Conservation (phyloP, 331 rosid genomes). For the Malus hybrid region DNA sequence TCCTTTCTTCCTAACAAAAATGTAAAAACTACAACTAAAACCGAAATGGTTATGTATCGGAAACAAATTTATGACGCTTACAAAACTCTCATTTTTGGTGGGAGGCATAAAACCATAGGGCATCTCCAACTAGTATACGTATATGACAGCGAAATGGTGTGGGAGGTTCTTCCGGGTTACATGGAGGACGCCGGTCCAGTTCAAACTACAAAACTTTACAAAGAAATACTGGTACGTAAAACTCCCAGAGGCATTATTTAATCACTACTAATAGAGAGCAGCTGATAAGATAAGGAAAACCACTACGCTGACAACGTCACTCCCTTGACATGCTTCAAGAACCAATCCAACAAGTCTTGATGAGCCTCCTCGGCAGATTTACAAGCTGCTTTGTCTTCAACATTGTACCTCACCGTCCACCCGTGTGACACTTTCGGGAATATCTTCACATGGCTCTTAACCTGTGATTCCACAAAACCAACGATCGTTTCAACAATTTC, state of each 20-base stretch:
- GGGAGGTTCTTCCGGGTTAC: not conserved
- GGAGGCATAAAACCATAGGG: not conserved
- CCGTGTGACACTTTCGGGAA: slow-evolving; percentile 55
- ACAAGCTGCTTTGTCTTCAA: slow-evolving; percentile 45
- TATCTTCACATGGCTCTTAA: slow-evolving; percentile 47
- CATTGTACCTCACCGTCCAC: slow-evolving; percentile 68
- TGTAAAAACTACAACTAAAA: too few species aligned
- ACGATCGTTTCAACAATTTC: not conserved
- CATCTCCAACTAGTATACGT: not conserved
- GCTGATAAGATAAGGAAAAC: not conserved
- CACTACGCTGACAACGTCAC: not conserved
- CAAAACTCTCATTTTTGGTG: too few species aligned
- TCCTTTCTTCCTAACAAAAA: not conserved
- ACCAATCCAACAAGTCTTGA: slow-evolving; percentile 49
- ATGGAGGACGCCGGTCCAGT: not conserved
- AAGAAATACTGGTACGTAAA: not conserved
- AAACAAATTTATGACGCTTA: too few species aligned
- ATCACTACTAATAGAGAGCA: not conserved
- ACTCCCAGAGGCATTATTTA: not conserved
- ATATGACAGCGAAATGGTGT: not conserved
- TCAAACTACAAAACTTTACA: not conserved
- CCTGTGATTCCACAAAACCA: slow-evolving; percentile 22
- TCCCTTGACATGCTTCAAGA: slow-evolving; percentile 43
- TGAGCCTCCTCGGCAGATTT: slow-evolving; percentile 65
- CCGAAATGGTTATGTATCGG: too few species aligned